A percentile compares a stretch with the other conserved stretches of the same genome.
These are phyloP conservation scores for Parathielavia hyrcaniae DNA, from an alignment of 495 filamentous ascomycete genomes.

Conservation along the genomic window DNA sequence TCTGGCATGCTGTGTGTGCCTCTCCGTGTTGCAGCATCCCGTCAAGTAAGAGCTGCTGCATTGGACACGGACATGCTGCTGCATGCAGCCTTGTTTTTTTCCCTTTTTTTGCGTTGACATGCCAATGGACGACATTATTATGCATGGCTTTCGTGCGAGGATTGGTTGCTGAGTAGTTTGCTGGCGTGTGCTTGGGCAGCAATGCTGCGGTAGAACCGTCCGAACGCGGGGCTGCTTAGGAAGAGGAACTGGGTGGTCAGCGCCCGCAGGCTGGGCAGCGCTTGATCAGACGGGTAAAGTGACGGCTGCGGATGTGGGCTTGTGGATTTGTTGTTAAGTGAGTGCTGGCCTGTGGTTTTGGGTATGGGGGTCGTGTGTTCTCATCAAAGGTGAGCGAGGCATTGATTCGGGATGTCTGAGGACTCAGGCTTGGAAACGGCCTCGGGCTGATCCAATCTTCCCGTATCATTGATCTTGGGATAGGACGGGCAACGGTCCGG, in stretches of 20 bases:
- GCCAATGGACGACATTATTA: neutral
- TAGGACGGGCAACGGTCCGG: no score
- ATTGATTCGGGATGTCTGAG: no score
- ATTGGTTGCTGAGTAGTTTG: neutral
- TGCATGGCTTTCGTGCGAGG: neutral
- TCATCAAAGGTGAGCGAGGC: no score
- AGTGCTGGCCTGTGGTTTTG: no score
- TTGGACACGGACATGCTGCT: neutral
- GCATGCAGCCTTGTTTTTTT: slow-evolving; percentile 14
- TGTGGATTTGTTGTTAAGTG: no score
- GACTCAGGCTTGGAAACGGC: no score
- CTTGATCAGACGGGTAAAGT: neutral
- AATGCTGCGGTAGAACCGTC: slow-evolving; percentile 6
- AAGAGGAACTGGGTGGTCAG: neutral
- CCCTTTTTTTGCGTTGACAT: slow-evolving; percentile 5
- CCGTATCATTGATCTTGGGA: no score
- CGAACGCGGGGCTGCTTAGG: slow-evolving; percentile 3
- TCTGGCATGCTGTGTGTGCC: no score
- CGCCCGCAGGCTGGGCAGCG: no score
- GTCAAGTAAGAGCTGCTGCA: neutral
- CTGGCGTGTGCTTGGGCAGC: slow-evolving; percentile 6
- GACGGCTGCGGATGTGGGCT: neutral
- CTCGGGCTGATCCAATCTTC: no score
- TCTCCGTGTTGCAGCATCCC: no score
- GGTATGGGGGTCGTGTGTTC: no score